phyloP scores from a whole-genome alignment of 495 filamentous ascomycete species.

The Annulohypoxylon stygium region DNA sequence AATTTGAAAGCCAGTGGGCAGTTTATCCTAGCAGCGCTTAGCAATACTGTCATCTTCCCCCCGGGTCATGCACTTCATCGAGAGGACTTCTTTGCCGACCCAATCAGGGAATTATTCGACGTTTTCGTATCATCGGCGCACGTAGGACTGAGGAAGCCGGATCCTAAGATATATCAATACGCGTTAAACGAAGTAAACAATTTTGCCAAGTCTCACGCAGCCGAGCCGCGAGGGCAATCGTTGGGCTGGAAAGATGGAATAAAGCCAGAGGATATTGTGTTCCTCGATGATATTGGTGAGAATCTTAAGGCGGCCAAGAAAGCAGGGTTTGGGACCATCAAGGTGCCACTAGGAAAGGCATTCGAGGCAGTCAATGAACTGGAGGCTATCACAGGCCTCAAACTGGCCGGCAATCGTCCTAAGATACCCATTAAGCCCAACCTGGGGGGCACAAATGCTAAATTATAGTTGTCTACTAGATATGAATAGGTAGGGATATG shows the following conservation, averaged over 20 bases:
- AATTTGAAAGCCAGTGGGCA: slow-evolving; percentile 71
- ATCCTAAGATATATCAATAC: slow-evolving; percentile 81
- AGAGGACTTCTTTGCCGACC: slow-evolving; percentile 56
- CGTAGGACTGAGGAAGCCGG: slow-evolving; percentile 89
- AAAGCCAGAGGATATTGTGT: slow-evolving; percentile 77
- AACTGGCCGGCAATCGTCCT: slow-evolving; percentile 60
- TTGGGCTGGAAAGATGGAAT: slow-evolving; percentile 67
- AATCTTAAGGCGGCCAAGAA: slow-evolving; percentile 86
- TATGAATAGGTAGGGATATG: slow-evolving; percentile 3
- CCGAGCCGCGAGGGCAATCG: slow-evolving; percentile 51
- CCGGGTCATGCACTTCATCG: slow-evolving; percentile 69
- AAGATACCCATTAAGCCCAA: slow-evolving; percentile 58
- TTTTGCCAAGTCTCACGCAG: slow-evolving; percentile 63
- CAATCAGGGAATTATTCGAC: slow-evolving; percentile 75
- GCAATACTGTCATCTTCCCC: slow-evolving; percentile 89
- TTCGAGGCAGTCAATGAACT: slow-evolving; percentile 75
- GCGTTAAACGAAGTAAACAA: slow-evolving; percentile 74
- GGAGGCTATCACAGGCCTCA: slow-evolving; percentile 64
- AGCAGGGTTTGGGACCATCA: slow-evolving; percentile 84
- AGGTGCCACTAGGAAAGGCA: slow-evolving; percentile 81
- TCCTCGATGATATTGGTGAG: slow-evolving; percentile 95
- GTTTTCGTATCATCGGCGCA: slow-evolving; percentile 88
- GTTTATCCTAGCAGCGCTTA: slow-evolving; percentile 84
- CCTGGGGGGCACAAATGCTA: slow-evolving; percentile 51
- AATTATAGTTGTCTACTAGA: slow-evolving; percentile 48